Evolutionary conservation across 805 yeast species (phyloP).

Genomic region (Metschnikowia drakensbergensis): DNA sequence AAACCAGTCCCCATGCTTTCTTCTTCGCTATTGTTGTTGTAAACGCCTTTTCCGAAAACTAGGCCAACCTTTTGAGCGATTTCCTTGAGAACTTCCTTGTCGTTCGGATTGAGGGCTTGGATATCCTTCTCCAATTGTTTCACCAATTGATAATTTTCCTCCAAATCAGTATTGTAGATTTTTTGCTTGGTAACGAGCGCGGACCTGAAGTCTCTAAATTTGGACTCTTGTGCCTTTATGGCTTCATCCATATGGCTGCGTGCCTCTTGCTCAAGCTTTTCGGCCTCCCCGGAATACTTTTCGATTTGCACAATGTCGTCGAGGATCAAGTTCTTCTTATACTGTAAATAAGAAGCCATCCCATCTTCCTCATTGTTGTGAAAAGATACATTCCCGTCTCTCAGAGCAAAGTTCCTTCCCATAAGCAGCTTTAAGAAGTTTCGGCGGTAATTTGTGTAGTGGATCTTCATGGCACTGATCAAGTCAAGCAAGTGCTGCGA

Average conservation of each 20-base stretch:
- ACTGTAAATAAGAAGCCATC: conserved; percentile 15
- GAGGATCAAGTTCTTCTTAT: conserved; percentile 14
- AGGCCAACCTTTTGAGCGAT: conserved; percentile 13
- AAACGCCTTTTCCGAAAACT: conserved; percentile 7
- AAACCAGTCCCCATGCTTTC: conserved; percentile 15
- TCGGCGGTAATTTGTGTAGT: conserved; percentile 67
- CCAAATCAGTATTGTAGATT: conserved; percentile 53
- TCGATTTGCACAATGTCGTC: conserved; percentile 15
- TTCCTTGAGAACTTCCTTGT: conserved; percentile 13
- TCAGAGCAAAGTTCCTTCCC: conserved; percentile 16
- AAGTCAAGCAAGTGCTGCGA: conserved; percentile 74
- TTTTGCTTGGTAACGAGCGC: conserved; percentile 53
- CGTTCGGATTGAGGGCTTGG: conserved; percentile 12
- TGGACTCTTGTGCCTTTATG: conserved; percentile 48
- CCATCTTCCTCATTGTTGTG: conserved; percentile 17
- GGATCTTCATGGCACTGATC: conserved; percentile 68
- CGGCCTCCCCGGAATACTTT: conserved; percentile 21
- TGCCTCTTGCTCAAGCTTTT: conserved; percentile 25
- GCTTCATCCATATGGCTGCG: conserved; percentile 24
- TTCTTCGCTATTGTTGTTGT: conserved; percentile 12
- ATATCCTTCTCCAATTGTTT: conserved; percentile 31
- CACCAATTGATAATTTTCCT: conserved; percentile 34
- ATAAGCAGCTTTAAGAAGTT: conserved; percentile 51
- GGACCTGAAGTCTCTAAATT: conserved; percentile 60
- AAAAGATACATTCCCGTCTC: conserved; percentile 3